A percentile compares a stretch with the other conserved stretches of the same genome.
Conservation (phyloP, 2,329 filamentous ascomycete genomes). For the Ascochyta fabae region DNA sequence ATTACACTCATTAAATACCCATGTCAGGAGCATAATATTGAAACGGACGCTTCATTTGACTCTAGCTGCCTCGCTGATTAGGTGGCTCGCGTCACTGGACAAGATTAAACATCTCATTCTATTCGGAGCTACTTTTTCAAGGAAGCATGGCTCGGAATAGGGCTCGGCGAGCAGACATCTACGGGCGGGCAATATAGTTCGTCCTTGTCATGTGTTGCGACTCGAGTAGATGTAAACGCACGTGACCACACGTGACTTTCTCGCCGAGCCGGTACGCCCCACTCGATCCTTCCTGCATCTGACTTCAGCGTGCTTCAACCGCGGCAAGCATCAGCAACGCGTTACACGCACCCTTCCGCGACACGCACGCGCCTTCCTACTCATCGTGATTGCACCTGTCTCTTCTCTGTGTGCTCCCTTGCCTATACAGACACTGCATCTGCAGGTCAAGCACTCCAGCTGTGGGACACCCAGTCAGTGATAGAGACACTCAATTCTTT, state of each 20-base stretch:
- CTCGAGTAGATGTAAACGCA: neutral
- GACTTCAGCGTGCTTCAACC: slow-evolving; percentile 8
- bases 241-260: slow-evolving; percentile 7
- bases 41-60: too few species aligned
- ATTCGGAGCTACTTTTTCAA: too few species aligned
- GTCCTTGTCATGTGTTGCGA: too few species aligned
- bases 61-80: too few species aligned
- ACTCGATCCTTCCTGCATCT: slow-evolving; percentile 6
- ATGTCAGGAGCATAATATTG: too few species aligned
- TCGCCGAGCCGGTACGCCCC: neutral
- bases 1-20: too few species aligned
- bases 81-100: too few species aligned
- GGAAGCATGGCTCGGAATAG: too few species aligned
- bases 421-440: slow-evolving; percentile 29
- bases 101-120: too few species aligned
- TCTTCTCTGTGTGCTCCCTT: slow-evolving; percentile 36
- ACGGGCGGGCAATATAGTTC: too few species aligned
- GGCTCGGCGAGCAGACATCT: too few species aligned
- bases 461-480: slow-evolving; percentile 47
- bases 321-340: slow-evolving; percentile 18
- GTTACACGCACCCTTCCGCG: slow-evolving; percentile 19
- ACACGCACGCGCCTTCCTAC: slow-evolving; percentile 14
- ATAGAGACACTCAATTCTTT: slow-evolving; percentile 39
- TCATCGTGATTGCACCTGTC: slow-evolving; percentile 31
- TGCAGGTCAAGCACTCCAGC: slow-evolving; percentile 31